Evolutionary conservation across 2,329 filamentous ascomycete genomes (phyloP).

Genomic region (Hypoxylon sp.): DNA sequence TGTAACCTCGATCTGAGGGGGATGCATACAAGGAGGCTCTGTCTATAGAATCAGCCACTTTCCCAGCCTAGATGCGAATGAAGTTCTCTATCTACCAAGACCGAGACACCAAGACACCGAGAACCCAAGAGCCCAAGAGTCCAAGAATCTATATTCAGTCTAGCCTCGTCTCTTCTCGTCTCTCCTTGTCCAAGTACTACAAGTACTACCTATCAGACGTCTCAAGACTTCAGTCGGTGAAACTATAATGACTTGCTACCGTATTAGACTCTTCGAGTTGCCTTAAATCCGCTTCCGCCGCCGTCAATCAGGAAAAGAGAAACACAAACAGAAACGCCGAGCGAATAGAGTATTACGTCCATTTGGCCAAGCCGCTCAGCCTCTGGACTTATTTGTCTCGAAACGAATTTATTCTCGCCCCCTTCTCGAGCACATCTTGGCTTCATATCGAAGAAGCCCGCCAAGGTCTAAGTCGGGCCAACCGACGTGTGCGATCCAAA

Average conservation of each 20-base stretch:
- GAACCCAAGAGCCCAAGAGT: background rate
- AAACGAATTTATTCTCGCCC: slow-evolving; percentile 14
- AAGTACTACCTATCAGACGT: slow-evolving; percentile 10
- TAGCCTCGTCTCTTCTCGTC: slow-evolving; percentile 17
- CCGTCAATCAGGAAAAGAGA: slow-evolving; percentile 18
- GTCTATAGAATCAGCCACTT: slow-evolving; percentile 27
- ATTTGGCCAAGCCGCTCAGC: slow-evolving; percentile 36
- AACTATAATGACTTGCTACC: slow-evolving; percentile 24
- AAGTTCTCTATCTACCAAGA: slow-evolving; percentile 1
- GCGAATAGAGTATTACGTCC: slow-evolving; percentile 17
- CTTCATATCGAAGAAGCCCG: slow-evolving; percentile 33
- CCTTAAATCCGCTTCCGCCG: slow-evolving; percentile 19
- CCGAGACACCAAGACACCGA: background rate
- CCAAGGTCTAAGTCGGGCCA: slow-evolving; percentile 34
- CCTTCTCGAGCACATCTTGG: slow-evolving; percentile 28
- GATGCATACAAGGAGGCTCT: slow-evolving; percentile 16
- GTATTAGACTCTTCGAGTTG: slow-evolving; percentile 20
- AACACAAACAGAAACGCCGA: slow-evolving; percentile 26
- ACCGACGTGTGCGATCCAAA: slow-evolving; percentile 34
- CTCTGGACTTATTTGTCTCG: slow-evolving; percentile 27
- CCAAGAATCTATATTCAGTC: background rate
- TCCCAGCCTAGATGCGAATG: slow-evolving; percentile 2
- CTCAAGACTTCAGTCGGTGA: slow-evolving; percentile 25
- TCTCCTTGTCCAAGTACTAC: slow-evolving; percentile 13
- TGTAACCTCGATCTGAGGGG: slow-evolving; percentile 15